These are phyloP conservation scores for Azolla pinnata DNA, from an alignment of 75 land plant species.

Conservation along the genomic window DNA sequence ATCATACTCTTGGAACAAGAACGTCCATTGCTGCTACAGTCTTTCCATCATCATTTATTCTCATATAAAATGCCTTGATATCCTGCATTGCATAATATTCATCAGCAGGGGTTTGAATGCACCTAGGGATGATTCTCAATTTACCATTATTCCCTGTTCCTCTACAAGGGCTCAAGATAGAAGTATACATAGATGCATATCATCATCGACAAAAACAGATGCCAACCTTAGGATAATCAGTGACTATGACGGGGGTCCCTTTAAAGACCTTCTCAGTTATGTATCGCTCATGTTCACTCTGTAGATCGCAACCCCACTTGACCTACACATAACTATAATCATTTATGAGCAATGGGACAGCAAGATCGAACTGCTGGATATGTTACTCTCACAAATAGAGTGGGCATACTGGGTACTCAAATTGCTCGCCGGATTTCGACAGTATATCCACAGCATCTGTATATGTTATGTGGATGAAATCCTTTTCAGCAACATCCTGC, in stretches of 20 bases:
- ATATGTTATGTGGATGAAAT: constrained; percentile 79
- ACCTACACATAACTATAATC: constrained; percentile 39
- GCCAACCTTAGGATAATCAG: constrained; percentile 84
- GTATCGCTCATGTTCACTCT: constrained; percentile 95
- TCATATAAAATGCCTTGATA: constrained; percentile 97
- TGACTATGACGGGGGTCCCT: constrained; percentile 81
- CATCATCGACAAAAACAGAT: background rate
- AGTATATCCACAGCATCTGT: constrained; percentile 83
- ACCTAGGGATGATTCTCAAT: too few relatives aligned
- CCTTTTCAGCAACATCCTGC: constrained; percentile 82
- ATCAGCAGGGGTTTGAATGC: too few relatives aligned
- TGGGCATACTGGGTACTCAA: constrained; percentile 85
- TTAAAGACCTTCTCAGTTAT: constrained; percentile 76
- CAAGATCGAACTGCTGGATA: too few relatives aligned
- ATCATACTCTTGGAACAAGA: constrained; percentile 80
- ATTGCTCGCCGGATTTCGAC: constrained; percentile 53
- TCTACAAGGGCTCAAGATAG: too few relatives aligned
- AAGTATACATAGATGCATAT: background rate
- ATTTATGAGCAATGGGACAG: too few relatives aligned
- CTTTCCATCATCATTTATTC: constrained; percentile 89
- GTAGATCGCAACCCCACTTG: constrained; percentile 91
- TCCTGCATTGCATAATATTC: too few relatives aligned
- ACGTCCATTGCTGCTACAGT: constrained; percentile 99
- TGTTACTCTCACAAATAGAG: too few relatives aligned
- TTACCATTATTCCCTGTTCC: too few relatives aligned